Evolutionary conservation across 176 grass and related monocot species (phyloP), one percentile per base, ranked within the genome.

Genomic region (Elaeis guineensis): DNA sequence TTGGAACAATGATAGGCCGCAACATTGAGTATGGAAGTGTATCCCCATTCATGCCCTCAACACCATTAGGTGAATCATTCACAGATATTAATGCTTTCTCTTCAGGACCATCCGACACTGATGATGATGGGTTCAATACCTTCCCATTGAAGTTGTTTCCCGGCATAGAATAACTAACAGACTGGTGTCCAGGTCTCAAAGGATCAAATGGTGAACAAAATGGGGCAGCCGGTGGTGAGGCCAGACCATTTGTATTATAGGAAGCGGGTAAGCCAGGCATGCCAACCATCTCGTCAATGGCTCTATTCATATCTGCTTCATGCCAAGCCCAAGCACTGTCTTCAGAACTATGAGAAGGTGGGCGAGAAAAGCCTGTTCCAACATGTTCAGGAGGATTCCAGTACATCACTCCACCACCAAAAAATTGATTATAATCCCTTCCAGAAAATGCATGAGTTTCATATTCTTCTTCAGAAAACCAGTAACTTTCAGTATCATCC

Each of bases 361-460:
- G 84, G 28, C 80, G 77, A 58, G 89, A 93, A 80, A 87, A 88
- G 22, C 81, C 84, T 32, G 81, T 85, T 84, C 83, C 87, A 11
- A 69, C 68, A 80, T 80, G 82, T 72, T 97, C 92, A 26, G 87
- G 80, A 61, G 92, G 84, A 79, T 81, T 97, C 92, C 92, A 97
- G 52, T 97, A 97, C 92, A 97, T 97, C 51, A 97, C 65, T n/a
- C 92, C 92, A 59, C 92, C 92, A 69, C 92, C 92, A 63, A 97
- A 97, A 82, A 80, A 87, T 84, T 97, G 83, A 68, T 91, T 91
- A 82, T 82, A 80, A 64, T 90, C 86, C 71, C 86, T 87, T 76
- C 77, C 86, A 67, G 92, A 82, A 69, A 66, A 62, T 63, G 81
- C 74, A 23, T 66, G 71, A 4, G 50, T 70, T 52, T 97, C 92